Evolutionary conservation across 2,329 filamentous ascomycete species (phyloP), one percentile per base, ranked within the genome.

Genomic region (Blastomyces silverae): DNA sequence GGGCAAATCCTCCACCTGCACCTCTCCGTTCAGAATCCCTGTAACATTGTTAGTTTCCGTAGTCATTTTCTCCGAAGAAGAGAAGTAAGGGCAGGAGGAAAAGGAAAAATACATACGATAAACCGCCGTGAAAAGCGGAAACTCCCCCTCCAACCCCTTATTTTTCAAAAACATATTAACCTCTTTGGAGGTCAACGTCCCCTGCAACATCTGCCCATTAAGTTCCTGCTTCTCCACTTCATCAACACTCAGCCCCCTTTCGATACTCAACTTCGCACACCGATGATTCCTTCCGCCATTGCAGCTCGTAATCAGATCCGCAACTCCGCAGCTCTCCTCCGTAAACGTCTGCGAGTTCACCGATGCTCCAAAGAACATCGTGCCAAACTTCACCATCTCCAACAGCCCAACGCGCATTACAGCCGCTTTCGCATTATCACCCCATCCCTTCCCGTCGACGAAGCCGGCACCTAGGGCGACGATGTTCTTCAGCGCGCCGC

Each of bases 381-480:
- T 91, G 69, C 93, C 93, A 71, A 99, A 99, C 74, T 90, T 89
- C 73, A 97, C 91, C 89, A 97, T 96, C 79, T 99, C 94, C 71
- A 97, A 84, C 57, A 99, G 85, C 8, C 94, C 94, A 25, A 97
- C 89, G 53, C 94, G 90, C 91, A 99, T 97, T 66, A 99, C 88
- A 57, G 94, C 94, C n/a, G 94, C 92, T 81, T 99, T 97, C 69
- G 93, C 93, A 71, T 97, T 99, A 81, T 97, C 92, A 73, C 94
- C 94, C 93, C 94, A 99, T 69, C 93, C 93, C 67, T 93, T 86
- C 46, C 94, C 94, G 69, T 96, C 91, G 56, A 97, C 92, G 77
- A 96, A 99, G 65, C 94, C 94, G 42, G 94, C 92, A 5, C 92
- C 93, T 22, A 99, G 81, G 5, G 94, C 94, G 64, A 99, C 91